Conservation (phyloP, 2,329 filamentous ascomycete species). For the Botryosphaeria dothidea region DNA sequence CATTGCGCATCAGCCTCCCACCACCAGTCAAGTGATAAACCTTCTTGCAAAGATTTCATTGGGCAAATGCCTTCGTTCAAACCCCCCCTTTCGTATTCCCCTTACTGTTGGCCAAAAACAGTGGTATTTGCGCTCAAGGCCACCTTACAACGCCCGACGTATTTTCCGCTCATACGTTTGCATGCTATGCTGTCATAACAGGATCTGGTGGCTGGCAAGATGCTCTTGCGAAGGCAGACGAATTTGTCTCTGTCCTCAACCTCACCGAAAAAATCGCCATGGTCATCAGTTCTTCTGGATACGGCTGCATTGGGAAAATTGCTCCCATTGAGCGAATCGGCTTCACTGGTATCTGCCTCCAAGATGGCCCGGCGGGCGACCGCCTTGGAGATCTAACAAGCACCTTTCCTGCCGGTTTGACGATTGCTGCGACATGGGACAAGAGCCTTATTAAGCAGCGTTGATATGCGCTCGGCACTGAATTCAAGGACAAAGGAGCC, state of each 20-base stretch:
- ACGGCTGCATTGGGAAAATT: slow-evolving; percentile 34
- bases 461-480: slow-evolving; percentile 32
- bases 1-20: no score
- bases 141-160: background rate
- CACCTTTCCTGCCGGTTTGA: slow-evolving; percentile 39
- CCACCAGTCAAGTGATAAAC: no score
- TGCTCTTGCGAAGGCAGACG: slow-evolving; percentile 35
- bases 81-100: background rate
- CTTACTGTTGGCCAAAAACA: background rate
- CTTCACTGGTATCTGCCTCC: slow-evolving; percentile 42
- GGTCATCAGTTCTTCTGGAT: slow-evolving; percentile 26
- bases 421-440: slow-evolving; percentile 44
- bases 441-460: slow-evolving; percentile 34
- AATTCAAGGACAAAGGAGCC: slow-evolving; percentile 35
- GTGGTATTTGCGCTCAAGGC: background rate
- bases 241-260: slow-evolving; percentile 37
- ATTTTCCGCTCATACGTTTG: background rate
- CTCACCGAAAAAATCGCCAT: slow-evolving; percentile 39
- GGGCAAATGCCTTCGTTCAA: background rate
- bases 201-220: slow-evolving; percentile 33
- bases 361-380: slow-evolving; percentile 35
- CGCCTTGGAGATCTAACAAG: slow-evolving; percentile 27
- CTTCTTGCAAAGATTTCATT: background rate
- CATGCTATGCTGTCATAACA: background rate
- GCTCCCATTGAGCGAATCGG: slow-evolving; percentile 36